phyloP scores from a whole-genome alignment of 495 filamentous ascomycete species.

The Annulohypoxylon moriforme region DNA sequence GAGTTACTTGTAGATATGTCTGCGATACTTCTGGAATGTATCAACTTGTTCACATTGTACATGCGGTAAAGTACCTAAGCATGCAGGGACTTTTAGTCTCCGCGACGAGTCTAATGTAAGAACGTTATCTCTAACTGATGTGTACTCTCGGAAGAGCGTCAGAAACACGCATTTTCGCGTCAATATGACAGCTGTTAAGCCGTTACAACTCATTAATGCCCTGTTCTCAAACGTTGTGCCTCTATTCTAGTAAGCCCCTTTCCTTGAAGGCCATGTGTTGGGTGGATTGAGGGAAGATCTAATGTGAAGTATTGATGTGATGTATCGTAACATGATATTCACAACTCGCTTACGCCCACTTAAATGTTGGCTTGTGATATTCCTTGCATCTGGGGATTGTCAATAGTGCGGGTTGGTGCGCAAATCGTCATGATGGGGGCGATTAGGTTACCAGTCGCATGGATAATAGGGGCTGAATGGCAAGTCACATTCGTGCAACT shows the following conservation, averaged over 20 bases:
- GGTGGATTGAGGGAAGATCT: not conserved
- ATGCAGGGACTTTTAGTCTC: not conserved
- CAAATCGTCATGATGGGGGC: not conserved
- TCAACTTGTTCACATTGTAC: not conserved
- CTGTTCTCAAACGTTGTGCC: not conserved
- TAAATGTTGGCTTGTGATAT: not conserved
- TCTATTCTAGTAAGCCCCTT: not conserved
- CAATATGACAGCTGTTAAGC: not conserved
- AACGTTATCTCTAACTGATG: not conserved
- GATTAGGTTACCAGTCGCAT: constrained; percentile 4
- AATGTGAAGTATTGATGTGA: not conserved
- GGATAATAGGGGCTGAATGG: not conserved
- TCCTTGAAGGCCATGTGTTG: not conserved
- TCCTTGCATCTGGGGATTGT: not conserved
- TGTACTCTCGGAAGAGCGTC: not conserved
- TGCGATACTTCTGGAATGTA: not conserved
- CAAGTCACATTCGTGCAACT: constrained; percentile 2
- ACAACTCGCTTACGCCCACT: not conserved
- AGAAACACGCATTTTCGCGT: not conserved
- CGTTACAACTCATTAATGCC: not conserved
- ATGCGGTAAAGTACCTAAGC: not conserved
- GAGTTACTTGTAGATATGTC: not conserved
- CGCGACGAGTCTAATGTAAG: not conserved
- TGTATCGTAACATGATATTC: constrained; percentile 10
- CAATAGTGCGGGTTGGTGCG: not conserved